Evolutionary conservation across 768 basidiomycete species (phyloP), one percentile per base, ranked within the genome.

Genomic region (Rhizopogon vinicolor): DNA sequence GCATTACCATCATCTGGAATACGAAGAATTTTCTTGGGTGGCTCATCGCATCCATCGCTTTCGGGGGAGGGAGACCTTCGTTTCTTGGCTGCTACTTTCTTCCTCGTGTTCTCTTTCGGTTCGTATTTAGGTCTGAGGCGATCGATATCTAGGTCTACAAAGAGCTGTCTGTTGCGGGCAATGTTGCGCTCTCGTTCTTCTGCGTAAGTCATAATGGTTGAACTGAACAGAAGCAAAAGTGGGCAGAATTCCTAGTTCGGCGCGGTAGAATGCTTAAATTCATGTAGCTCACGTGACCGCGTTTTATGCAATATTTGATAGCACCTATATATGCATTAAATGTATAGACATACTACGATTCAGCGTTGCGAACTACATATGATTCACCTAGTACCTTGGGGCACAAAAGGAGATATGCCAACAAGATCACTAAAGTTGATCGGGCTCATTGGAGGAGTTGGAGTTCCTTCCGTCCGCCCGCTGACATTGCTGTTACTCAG

Each of bases 61-160:
- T 60, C 44, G 41, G 60, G 52, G 63, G 68, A 63, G 7, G 57
- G 43, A 1, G 64, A 59, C 56, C 79, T 79, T 35, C 79, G 64
- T 62, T 86, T 84, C 58, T 74, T 76, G 0, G 60, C 53, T 9
- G 56, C 64, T 25, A 25, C 25, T 57, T 72, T 65, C 6, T 59
- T 60, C 46, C 69, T 75, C 25, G 52, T 54, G 14, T 54, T 62
- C 55, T 80, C 79, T 56, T 73, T 77, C 0, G 80, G 80, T 57
- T 82, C 83, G 19, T 76, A 70, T 1, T 68, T 51, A 22, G 81
- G 80, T 52, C 73, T 75, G 7, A 71, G 59, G 41, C 54, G 58
- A n/a, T 58, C 45, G 1, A 87, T 67, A 0, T 74, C 79, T 7
- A 85, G 63, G 0, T 56, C 51, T 9, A 62, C 63, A 41, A 88